Evolutionary conservation across 768 basidiomycete species (phyloP), one percentile per base, ranked within the genome.

Genomic region (Amanita exitialis): DNA sequence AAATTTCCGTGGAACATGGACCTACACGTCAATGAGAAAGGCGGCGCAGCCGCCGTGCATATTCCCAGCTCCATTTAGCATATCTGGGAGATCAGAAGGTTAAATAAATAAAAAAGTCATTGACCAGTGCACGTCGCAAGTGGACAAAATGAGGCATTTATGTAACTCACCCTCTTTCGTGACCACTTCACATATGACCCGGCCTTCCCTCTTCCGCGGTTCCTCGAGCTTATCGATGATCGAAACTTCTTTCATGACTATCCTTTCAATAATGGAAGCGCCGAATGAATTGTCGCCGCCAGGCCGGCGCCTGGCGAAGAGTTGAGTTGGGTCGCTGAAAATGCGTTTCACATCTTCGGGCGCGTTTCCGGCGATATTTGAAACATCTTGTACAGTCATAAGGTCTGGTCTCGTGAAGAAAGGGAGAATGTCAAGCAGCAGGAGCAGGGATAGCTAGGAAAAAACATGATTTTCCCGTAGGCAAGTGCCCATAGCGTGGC

Each of bases 1-100:
- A 10, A 49, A 9, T 25, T 10, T 32, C 2, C 25, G 23, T 41
- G 9, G 8, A 8, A 6, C 44, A n/a, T 23, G 47, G 27, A 43
- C 15, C 15, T 67, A 76, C 80, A 71, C 56, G 61, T 82, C 79
- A 36, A 80, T 70, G 3, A 82, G 61, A 47, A 74, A 69, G 0
- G 76, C 78, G 2, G 74, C 68, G 55, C 79, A 82, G 16, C 72
- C 78, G 23, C 79, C 80, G 43, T 82, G 80, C 1, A 82, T 56
- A 37, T 60, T 69, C n/a, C 69, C 69, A 3, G 44, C 55, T 16
- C 64, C 67, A 35, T 53, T 53, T n/a, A 47, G 44, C 52, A 53
- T 53, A 28, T 53, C 52, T 53, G 20, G 23, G 25, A 21, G 1
- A 39, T 35, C 21, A 27, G 13, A 18, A 12, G 12, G 30, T n/a